phyloP scores from a whole-genome alignment of 2,329 filamentous ascomycete species.

The Ceratocystis colombiana region DNA sequence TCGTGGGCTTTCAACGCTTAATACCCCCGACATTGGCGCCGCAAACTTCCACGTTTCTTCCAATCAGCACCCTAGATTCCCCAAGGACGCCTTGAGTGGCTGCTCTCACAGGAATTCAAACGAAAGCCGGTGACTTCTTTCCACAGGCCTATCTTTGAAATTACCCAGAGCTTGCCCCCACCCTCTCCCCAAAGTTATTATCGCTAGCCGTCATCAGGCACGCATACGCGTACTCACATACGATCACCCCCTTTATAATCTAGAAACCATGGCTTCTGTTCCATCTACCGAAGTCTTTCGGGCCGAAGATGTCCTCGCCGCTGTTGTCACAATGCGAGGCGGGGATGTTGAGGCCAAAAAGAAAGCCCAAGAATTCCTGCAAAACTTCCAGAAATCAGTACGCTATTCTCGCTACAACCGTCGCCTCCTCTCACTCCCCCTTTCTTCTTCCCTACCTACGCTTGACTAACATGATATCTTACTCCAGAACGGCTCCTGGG shows the following conservation, averaged over 20 bases:
- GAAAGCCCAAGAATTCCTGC: conserved; percentile 81
- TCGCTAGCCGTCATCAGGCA: neutral
- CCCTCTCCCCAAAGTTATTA: neutral
- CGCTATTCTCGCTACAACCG: conserved; percentile 24
- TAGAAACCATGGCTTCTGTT: conserved; percentile 22
- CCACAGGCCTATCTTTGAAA: neutral
- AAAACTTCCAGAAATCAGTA: conserved; percentile 97
- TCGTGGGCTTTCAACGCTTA: neutral
- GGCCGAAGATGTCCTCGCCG: conserved; percentile 65
- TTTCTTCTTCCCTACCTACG: neutral
- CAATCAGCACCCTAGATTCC: conserved; percentile 2
- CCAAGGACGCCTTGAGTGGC: conserved; percentile 26
- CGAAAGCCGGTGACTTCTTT: conserved; percentile 6
- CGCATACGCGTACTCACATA: neutral
- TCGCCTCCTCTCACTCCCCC: too few species aligned
- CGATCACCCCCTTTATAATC: neutral
- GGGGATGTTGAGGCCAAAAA: conserved; percentile 73
- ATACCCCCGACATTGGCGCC: neutral
- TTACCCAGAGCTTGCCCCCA: neutral
- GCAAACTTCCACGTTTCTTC: neutral
- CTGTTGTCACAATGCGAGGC: conserved; percentile 84
- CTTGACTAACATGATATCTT: conserved; percentile 16
- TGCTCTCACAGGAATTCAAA: conserved; percentile 19
- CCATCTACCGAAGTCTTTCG: conserved; percentile 55
- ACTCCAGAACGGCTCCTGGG: conserved; percentile 79